phyloP scores from a whole-genome alignment of 805 yeast genomes.

The Cephaloascus fragrans region DNA sequence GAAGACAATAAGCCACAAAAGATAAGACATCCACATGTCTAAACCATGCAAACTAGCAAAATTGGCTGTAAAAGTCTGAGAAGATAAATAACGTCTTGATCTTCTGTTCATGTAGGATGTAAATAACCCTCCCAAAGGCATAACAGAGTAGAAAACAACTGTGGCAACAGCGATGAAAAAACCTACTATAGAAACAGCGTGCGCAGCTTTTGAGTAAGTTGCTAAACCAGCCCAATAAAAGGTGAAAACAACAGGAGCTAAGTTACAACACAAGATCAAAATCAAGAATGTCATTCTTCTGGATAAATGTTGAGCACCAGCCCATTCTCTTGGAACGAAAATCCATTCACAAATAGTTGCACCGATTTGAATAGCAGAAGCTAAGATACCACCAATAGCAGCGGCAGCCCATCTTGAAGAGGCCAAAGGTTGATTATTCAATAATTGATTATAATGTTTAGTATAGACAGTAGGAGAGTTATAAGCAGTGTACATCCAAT shows the following conservation, averaged over 20 bases:
- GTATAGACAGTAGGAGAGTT: constrained; percentile 91
- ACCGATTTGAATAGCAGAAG: constrained; percentile 65
- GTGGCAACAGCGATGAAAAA: constrained; percentile 86
- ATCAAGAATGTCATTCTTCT: constrained; percentile 77
- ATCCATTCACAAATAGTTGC: constrained; percentile 93
- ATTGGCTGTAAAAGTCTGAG: constrained; percentile 93
- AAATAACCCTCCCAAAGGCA: constrained; percentile 96
- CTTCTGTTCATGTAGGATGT: constrained; percentile 84
- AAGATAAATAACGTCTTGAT: constrained; percentile 82
- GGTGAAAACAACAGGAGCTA: constrained; percentile 81
- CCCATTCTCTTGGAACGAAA: constrained; percentile 97
- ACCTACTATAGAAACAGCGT: constrained; percentile 72
- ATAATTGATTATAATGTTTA: constrained; percentile 70
- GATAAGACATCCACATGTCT: constrained; percentile 94
- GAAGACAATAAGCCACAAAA: constrained; percentile 85
- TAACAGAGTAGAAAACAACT: constrained; percentile 73
- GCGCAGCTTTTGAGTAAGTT: constrained; percentile 61
- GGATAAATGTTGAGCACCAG: constrained; percentile 94
- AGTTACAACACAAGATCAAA: constrained; percentile 55
- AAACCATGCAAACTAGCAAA: constrained; percentile 73
- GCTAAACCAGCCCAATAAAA: constrained; percentile 71
- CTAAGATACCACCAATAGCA: constrained; percentile 88
- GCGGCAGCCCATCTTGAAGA: constrained; percentile 90
- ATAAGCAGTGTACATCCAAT: constrained; percentile 93
- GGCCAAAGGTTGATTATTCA: constrained; percentile 79